Evolutionary conservation across 371 early-diverging fungal species (phyloP).

Genomic region (Lichtheimia ornata): DNA sequence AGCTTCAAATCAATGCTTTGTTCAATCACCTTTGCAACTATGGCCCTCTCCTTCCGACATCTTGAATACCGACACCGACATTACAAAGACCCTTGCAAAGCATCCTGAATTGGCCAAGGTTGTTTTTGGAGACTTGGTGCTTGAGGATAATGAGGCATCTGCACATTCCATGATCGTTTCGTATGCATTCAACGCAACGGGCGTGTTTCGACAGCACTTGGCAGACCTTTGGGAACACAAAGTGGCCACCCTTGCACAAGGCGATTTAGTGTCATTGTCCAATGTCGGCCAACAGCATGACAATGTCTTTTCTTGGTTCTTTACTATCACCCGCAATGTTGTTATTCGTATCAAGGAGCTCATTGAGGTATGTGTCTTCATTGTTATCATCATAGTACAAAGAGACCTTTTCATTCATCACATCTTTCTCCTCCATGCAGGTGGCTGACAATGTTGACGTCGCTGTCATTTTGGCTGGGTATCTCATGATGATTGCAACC

Average conservation of each 20-base stretch:
- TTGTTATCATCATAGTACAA: constrained; percentile 5
- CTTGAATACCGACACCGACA: constrained; percentile 30
- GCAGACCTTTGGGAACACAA: constrained; percentile 57
- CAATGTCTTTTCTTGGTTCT: constrained; percentile 44
- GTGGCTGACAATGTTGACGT: constrained; percentile 80
- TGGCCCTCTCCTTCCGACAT: constrained; percentile 36
- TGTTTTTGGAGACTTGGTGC: constrained; percentile 9
- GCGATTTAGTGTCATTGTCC: constrained; percentile 27
- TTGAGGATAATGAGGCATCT: neutral
- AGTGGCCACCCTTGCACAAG: constrained; percentile 39
- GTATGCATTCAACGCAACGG: constrained; percentile 55
- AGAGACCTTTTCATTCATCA: neutral
- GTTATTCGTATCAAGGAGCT: constrained; percentile 58
- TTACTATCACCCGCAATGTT: constrained; percentile 50
- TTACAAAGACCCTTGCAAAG: constrained; percentile 35
- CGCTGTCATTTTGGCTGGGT: constrained; percentile 77
- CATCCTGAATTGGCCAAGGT: constrained; percentile 29
- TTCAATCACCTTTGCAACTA: constrained; percentile 36
- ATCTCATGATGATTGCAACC: constrained; percentile 85
- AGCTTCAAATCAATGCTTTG: constrained; percentile 28
- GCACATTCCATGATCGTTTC: constrained; percentile 49
- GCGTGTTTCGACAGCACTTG: constrained; percentile 37
- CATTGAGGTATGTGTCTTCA: constrained; percentile 46
- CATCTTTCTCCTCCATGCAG: constrained; percentile 22
- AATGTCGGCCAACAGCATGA: constrained; percentile 16